Percentiles rank a stretch among this genome's conserved stretches.
These are phyloP conservation scores for Przewalskia tangutica DNA, from an alignment of 257 asterid genomes.

Conservation along the genomic window DNA sequence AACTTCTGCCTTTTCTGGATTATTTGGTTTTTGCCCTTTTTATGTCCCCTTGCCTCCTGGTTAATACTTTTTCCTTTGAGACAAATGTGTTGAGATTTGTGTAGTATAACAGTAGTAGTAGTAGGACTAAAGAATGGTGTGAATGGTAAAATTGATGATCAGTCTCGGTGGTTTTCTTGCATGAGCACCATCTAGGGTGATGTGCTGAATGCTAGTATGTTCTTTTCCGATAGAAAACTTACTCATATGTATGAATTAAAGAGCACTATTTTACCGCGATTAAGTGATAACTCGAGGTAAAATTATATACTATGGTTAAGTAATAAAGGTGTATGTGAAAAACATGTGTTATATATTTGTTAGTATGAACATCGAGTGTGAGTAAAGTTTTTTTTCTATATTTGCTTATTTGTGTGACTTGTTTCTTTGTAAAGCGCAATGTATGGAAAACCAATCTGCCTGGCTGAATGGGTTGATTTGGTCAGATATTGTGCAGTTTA, in stretches of 20 bases:
- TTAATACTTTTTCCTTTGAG: neutral
- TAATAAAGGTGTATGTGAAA: too few relatives aligned
- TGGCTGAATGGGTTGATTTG: neutral
- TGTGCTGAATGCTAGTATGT: neutral
- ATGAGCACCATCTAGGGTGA: slow-evolving; percentile 6
- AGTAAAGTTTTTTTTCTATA: too few relatives aligned
- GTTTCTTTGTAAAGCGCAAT: neutral
- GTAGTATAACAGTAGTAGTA: neutral
- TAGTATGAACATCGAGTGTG: too few relatives aligned
- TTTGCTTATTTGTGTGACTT: too few relatives aligned
- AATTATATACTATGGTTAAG: too few relatives aligned
- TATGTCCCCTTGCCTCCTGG: neutral
- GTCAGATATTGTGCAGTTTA: neutral
- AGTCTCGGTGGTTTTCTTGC: neutral
- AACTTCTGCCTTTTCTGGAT: neutral
- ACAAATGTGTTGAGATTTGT: neutral
- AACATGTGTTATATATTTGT: too few relatives aligned
- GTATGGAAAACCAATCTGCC: neutral
- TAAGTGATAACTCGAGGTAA: too few relatives aligned
- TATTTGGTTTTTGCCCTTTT: neutral
- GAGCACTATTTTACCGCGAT: too few relatives aligned
- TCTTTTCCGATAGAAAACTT: too few relatives aligned
- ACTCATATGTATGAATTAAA: too few relatives aligned
- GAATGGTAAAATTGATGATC: neutral
- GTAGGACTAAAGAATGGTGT: neutral